Base-by-base conservation (phyloP, 108 stramenopile genomes). In the Chaetoceros tenuissimus region DNA sequence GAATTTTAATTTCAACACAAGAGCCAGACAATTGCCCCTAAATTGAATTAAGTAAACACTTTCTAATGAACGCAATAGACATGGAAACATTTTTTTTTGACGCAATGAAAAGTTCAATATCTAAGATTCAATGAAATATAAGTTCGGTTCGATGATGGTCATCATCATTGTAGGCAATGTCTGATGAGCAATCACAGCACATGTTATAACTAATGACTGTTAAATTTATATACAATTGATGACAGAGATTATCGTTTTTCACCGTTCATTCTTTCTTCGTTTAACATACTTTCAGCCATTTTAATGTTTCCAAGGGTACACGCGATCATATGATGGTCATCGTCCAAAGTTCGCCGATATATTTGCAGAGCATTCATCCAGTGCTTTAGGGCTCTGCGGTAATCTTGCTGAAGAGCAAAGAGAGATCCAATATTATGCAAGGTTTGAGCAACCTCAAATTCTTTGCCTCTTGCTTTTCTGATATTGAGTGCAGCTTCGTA, bases 1-100 rank as follows among this genome's bases (percentile, higher is more conserved):
- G 7, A 83, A 78, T 69, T 93, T 93, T 68, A 89, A 89, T 57
- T 93, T 93, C 69, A 93, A 93, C 59, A 74, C 79, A 0, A 63
- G 92, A 49, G 78, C 80, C 22, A 64, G 87, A 17, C 92, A 89
- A 71, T 66, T 66, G 25, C 89, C 89, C 1, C 71, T 72, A 0
- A 55, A 22, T 55, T 54, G 34, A 40, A 40, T 40, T n/a, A n/a
- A n/a, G n/a, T n/a, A n/a, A n/a, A n/a, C n/a, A n/a, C n/a, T n/a
- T n/a, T n/a, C n/a, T n/a, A n/a, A n/a, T n/a, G n/a, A n/a, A n/a
- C n/a, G n/a, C n/a, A n/a, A n/a, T n/a, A n/a, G n/a, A n/a, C n/a
- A n/a, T n/a, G n/a, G n/a, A n/a, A n/a, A n/a, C n/a, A n/a, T n/a
- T n/a, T n/a, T n/a, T n/a, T n/a, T n/a, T n/a, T n/a, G n/a, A n/a